phyloP scores from a whole-genome alignment of 2,329 filamentous ascomycete species.

The Hymenoscyphus albidus region DNA sequence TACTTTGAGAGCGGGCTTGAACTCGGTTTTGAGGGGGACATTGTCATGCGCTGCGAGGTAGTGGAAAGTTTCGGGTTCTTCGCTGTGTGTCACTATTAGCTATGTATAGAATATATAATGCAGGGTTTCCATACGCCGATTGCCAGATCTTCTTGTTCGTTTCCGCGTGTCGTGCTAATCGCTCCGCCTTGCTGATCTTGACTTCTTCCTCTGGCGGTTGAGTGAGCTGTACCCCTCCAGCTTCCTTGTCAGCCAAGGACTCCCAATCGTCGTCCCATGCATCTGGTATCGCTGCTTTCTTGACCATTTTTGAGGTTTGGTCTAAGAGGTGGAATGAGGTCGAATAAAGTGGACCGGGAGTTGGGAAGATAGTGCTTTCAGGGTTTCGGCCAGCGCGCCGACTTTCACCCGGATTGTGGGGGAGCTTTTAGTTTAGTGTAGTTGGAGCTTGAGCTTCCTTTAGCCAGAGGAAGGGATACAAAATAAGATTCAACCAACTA shows the following conservation, averaged over 20 bases:
- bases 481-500: too few relatives aligned
- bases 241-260: slow-evolving; percentile 60
- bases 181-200: slow-evolving; percentile 68
- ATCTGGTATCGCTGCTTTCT: slow-evolving; percentile 54
- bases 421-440: background rate
- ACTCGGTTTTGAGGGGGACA: slow-evolving; percentile 64
- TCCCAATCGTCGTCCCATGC: slow-evolving; percentile 95
- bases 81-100: slow-evolving; percentile 35
- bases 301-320: slow-evolving; percentile 29
- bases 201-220: slow-evolving; percentile 23
- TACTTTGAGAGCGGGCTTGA: slow-evolving; percentile 80
- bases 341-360: background rate
- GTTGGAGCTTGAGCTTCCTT: too few relatives aligned
- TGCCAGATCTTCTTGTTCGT: slow-evolving; percentile 85
- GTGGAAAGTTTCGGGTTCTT: slow-evolving; percentile 69
- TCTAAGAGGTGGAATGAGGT: background rate
- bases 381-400: background rate
- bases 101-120: background rate
- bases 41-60: slow-evolving; percentile 65
- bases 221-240: slow-evolving; percentile 24
- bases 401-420: slow-evolving; percentile 7
- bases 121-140: slow-evolving; percentile 61
- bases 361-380: background rate
- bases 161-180: slow-evolving; percentile 75
- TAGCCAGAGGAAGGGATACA: too few relatives aligned